Evolutionary conservation across 108 stramenopile genomes (phyloP).

Genomic region (Nannochloropsis granulata): DNA sequence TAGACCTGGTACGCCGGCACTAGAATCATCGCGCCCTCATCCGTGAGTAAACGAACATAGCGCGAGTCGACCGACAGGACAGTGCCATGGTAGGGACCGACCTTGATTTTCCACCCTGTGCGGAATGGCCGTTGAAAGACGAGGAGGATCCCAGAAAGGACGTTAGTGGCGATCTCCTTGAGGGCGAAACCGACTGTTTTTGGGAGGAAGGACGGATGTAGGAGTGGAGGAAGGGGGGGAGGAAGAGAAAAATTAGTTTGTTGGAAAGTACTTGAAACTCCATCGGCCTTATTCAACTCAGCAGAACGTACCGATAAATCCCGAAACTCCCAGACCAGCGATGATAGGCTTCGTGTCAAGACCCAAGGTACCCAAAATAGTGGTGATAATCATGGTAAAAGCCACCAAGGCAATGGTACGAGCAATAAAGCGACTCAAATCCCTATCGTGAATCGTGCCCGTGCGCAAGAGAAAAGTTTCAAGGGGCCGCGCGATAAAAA

Average conservation of each 20-base stretch:
- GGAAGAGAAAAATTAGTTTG: too few species aligned
- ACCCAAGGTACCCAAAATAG: neutral
- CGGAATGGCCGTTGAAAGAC: neutral
- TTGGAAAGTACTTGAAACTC: too few species aligned
- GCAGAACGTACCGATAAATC: neutral
- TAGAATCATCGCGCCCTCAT: neutral
- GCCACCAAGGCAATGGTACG: neutral
- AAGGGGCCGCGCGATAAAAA: neutral
- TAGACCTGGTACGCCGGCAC: neutral
- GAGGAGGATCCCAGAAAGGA: neutral
- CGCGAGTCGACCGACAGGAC: neutral
- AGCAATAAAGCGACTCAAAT: neutral
- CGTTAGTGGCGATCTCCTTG: neutral
- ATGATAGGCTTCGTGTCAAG: neutral
- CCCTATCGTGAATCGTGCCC: neutral
- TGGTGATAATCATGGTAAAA: neutral
- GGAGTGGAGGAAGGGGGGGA: too few species aligned
- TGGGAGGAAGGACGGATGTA: too few species aligned
- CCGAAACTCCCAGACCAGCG: neutral
- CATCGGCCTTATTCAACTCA: too few species aligned
- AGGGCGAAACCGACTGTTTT: neutral
- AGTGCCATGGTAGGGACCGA: neutral
- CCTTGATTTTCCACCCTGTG: neutral
- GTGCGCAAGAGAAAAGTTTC: neutral
- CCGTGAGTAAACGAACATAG: neutral